Conservation (phyloP, 345 rosid genomes). For the Turritis glabra region DNA sequence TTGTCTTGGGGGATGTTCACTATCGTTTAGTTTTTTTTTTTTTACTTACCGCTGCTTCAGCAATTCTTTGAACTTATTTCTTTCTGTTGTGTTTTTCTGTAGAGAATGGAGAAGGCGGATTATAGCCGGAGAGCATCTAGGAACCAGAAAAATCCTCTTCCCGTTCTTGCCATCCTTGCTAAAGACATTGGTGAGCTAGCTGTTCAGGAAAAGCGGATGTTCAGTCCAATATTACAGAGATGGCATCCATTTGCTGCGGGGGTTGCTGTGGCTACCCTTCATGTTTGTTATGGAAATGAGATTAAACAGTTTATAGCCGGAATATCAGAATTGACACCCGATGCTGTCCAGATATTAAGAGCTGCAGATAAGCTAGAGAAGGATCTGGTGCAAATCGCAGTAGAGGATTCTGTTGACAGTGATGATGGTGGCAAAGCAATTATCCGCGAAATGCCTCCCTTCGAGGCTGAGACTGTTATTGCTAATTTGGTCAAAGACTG, state of each 20-base stretch:
- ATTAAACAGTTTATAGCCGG: slow-evolving; percentile 82
- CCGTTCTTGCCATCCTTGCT: slow-evolving; percentile 91
- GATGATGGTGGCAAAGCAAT: slow-evolving; percentile 99
- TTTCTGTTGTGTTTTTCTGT: slow-evolving; percentile 4
- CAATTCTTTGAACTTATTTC: not conserved
- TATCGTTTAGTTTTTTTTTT: not conserved
- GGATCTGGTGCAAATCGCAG: slow-evolving; percentile 98
- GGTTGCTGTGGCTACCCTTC: slow-evolving; percentile 96
- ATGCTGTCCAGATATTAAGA: slow-evolving; percentile 84
- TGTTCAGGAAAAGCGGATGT: slow-evolving; percentile 68
- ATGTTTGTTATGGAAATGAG: slow-evolving; percentile 93
- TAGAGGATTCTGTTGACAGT: slow-evolving; percentile 95
- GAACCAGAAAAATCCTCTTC: slow-evolving; percentile 78
- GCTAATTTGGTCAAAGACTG: slow-evolving; percentile 86
- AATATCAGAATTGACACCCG: slow-evolving; percentile 81
- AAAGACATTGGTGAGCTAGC: slow-evolving; percentile 96
- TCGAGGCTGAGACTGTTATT: slow-evolving; percentile 88
- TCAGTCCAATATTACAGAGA: slow-evolving; percentile 88
- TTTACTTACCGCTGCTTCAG: not conserved
- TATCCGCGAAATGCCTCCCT: slow-evolving; percentile 98
- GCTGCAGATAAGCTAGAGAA: slow-evolving; percentile 95
- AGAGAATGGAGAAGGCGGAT: slow-evolving; percentile 99
- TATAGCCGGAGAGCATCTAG: slow-evolving; percentile 92
- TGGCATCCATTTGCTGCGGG: slow-evolving; percentile 99
- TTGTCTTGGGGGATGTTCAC: not conserved